A percentile compares a stretch with the other conserved stretches of the same genome.
Evolutionary conservation across 257 asterid genomes (phyloP).

Genomic region (Nicotiana tabacum): DNA sequence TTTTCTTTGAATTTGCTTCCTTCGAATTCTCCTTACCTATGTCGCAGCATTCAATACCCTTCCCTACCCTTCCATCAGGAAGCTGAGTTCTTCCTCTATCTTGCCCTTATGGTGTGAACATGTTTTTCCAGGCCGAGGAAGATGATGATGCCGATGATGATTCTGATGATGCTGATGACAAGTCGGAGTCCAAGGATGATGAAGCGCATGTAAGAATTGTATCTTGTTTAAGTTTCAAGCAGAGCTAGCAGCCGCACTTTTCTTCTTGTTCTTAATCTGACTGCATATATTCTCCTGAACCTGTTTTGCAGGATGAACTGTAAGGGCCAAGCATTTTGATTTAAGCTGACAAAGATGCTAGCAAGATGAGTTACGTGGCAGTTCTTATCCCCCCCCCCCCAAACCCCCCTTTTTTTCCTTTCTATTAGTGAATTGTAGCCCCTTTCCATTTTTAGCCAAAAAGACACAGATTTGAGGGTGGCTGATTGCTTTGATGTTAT

Average conservation of each 20-base stretch:
- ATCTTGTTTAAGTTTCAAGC: neutral
- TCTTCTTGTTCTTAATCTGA: neutral
- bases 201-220: constrained; percentile 46
- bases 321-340: constrained; percentile 24
- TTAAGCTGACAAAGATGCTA: constrained; percentile 17
- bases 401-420: neutral
- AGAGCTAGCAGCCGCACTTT: neutral
- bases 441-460: constrained; percentile 18
- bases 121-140: constrained; percentile 60
- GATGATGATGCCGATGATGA: constrained; percentile 44
- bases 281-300: neutral
- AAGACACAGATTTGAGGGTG: constrained; percentile 30
- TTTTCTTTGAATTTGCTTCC: neutral
- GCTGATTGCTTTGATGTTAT: constrained; percentile 16
- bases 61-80: neutral
- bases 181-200: constrained; percentile 37
- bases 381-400: neutral
- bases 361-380: constrained; percentile 17
- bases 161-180: constrained; percentile 32
- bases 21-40: neutral
- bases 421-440: constrained; percentile 16
- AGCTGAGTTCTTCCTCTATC: neutral
- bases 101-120: neutral
- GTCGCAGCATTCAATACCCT: too few relatives aligned
- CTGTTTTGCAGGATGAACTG: constrained; percentile 66